phyloP scores from a whole-genome alignment of 2,329 filamentous ascomycete genomes.

The Fusarium torulosum region DNA sequence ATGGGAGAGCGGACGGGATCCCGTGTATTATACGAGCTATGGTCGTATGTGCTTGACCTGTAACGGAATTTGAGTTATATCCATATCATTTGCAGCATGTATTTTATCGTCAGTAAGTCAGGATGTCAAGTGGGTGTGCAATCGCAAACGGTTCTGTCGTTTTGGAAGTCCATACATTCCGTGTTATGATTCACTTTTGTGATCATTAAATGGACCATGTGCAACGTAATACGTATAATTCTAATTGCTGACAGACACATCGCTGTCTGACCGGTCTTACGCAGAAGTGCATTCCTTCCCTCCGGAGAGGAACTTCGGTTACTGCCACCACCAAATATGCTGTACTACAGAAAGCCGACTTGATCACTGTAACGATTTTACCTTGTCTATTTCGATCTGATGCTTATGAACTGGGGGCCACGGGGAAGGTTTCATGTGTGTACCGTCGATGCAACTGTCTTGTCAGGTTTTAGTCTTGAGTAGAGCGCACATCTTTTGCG shows the following conservation, averaged over 20 bases:
- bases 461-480: too few relatives aligned
- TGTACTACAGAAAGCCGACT: background rate
- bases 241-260: background rate
- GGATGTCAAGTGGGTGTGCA: too few relatives aligned
- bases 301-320: slow-evolving; percentile 22
- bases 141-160: background rate
- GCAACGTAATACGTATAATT: too few relatives aligned
- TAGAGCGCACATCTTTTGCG: too few relatives aligned
- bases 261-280: background rate
- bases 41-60: background rate
- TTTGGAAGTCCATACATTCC: too few relatives aligned
- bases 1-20: too few relatives aligned
- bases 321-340: background rate
- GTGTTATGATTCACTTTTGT: too few relatives aligned
- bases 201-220: too few relatives aligned
- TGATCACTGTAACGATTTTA: background rate
- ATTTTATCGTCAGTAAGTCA: too few relatives aligned
- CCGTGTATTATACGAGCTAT: slow-evolving; percentile 16
- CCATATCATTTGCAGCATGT: too few relatives aligned
- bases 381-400: background rate
- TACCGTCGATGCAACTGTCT: too few relatives aligned
- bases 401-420: slow-evolving; percentile 8
- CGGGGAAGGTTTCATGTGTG: too few relatives aligned
- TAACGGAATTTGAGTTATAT: background rate
- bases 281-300: background rate